A percentile compares a stretch with the other conserved stretches of the same genome.
Evolutionary conservation across 345 rosid genomes (phyloP).

Genomic region (Eucalyptus cloeziana): DNA sequence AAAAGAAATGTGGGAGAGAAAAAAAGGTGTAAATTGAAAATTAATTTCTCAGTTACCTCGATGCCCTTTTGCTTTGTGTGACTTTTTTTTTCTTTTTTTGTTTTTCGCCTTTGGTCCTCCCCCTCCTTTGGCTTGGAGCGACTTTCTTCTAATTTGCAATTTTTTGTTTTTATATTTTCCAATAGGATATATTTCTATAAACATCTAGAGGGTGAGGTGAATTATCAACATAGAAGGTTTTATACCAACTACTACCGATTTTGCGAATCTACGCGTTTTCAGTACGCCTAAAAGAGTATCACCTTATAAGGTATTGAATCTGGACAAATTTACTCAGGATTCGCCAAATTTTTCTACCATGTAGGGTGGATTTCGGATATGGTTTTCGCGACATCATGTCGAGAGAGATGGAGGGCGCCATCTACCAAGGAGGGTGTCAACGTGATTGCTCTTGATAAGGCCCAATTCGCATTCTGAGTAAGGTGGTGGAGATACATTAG

Average conservation of each 20-base stretch:
- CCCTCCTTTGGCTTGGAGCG: not conserved
- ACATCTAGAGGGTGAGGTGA: not conserved
- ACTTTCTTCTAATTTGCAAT: not conserved
- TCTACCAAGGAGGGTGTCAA: not conserved
- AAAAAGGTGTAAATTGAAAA: not conserved
- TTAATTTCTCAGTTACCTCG: not conserved
- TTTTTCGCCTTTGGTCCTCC: not conserved
- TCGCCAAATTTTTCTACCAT: not conserved
- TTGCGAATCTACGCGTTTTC: rapidly evolving
- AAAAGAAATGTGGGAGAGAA: not conserved
- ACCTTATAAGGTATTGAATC: not conserved
- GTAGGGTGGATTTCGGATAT: not conserved
- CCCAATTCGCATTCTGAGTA: not conserved
- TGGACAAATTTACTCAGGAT: not conserved
- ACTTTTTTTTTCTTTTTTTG: not conserved
- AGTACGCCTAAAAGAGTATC: not conserved
- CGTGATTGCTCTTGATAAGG: not conserved
- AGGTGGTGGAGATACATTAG: not conserved
- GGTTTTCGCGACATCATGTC: not conserved
- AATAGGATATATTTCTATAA: not conserved
- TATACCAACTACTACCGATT: not conserved
- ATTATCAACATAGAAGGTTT: not conserved
- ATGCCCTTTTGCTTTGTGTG: not conserved
- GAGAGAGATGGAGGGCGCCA: not conserved
- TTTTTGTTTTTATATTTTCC: not conserved